phyloP scores from a whole-genome alignment of 225 moss, liverwort and hornwort species.

The Pseudoscleropodium purum region DNA sequence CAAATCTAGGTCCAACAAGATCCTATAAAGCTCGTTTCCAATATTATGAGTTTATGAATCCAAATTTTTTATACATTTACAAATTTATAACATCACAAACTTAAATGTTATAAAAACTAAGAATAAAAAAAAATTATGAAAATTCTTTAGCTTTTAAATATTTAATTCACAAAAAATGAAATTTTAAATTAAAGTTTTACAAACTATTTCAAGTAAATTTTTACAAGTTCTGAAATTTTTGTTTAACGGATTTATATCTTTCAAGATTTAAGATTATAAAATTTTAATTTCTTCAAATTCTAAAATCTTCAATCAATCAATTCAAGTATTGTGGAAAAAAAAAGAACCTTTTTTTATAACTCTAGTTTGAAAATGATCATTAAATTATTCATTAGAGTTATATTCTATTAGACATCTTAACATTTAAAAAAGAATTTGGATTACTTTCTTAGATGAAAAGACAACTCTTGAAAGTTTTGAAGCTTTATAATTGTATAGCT shows the following conservation, averaged over 20 bases:
- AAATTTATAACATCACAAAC: neutral
- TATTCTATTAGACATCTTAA: neutral
- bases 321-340: neutral
- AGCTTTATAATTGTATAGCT: neutral
- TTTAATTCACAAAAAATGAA: neutral
- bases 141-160: neutral
- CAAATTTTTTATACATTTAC: neutral
- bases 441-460: neutral
- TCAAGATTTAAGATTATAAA: neutral
- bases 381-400: neutral
- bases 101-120: neutral
- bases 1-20: rapidly evolving
- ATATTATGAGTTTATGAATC: neutral
- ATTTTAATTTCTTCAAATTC: neutral
- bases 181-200: too few species aligned
- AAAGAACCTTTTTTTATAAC: neutral
- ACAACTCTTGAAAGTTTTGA: neutral
- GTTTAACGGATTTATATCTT: rapidly evolving
- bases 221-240: rapidly evolving
- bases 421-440: neutral
- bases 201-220: neutral
- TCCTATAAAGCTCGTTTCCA: neutral
- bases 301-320: neutral
- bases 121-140: neutral
- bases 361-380: neutral